Evolutionary conservation across 2,329 filamentous ascomycete species (phyloP), one percentile per base, ranked within the genome.

Genomic region (Fusarium equiseti): DNA sequence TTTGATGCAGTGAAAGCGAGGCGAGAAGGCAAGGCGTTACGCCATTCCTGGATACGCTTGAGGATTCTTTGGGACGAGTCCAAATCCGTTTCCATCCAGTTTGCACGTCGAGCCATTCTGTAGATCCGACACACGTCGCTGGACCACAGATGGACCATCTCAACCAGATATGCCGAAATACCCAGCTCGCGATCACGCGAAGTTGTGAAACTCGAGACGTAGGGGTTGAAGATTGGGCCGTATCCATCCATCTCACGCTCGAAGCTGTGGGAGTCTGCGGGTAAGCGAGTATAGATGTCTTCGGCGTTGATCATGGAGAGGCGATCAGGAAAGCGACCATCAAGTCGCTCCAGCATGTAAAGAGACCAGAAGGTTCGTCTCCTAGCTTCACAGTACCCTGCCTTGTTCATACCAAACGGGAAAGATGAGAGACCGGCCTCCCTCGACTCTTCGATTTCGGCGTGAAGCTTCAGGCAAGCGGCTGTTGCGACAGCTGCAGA

Each of bases 321-420:
- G 3, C 85, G 83, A 4, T 84, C 82, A 2, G 85, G 85, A 55
- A 85, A 89, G 64, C 89, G 85, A 16, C 87, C 87, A 50, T 88
- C 89, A 65, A 91, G 87, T 50, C 90, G 87, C 79, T 94, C 92
- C 77, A 92, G 85, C 72, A 93, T 81, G 71, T 90, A 92, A 54
- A 89, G 86, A 29, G 89, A 88, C 91, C 91, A 94, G 74, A 93
- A 91, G 0, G 90, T 93, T 59, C 92, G 85, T 68, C 91, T 85
- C 64, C 89, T 86, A 72, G 90, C 90, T 79, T 94, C 92, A 26
- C 86, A 85, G 71, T 90, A 86, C 31, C 87, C 88, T 52, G 80
- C 79, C 61, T 83, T 84, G 71, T 85, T 87, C 68, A 92, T 83
- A 22, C 84, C 87, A 73, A 88, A 90, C 7, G 88, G 88, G 56